These are phyloP conservation scores for Phytophthora colocasiae DNA, from an alignment of 352 stramenopile genomes.

Conservation along the genomic window DNA sequence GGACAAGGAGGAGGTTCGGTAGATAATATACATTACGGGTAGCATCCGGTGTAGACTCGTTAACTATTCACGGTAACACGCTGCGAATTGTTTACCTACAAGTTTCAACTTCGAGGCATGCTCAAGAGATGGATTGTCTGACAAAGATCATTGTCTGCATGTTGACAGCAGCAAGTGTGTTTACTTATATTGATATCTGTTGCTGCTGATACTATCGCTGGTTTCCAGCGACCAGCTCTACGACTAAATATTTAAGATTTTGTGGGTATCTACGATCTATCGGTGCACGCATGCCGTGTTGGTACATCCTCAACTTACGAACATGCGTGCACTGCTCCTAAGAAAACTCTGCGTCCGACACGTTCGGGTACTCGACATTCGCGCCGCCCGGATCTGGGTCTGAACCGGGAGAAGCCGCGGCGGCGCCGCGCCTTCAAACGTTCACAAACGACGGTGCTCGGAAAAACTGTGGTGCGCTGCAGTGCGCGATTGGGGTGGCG, in stretches of 20 bases:
- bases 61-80: too few species aligned
- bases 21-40: slow-evolving; percentile 10
- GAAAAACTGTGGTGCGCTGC: slow-evolving; percentile 32
- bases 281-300: slow-evolving; percentile 8
- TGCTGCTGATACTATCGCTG: slow-evolving; percentile 1
- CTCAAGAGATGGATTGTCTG: too few species aligned
- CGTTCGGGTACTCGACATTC: slow-evolving; percentile 30
- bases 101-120: too few species aligned
- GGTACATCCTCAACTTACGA: background rate
- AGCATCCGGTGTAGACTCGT: too few species aligned
- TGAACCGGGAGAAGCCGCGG: slow-evolving; percentile 28
- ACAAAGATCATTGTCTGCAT: too few species aligned
- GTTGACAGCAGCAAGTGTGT: slow-evolving; percentile 14
- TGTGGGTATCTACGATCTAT: slow-evolving; percentile 31
- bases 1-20: slow-evolving; percentile 79
- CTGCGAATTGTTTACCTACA: too few species aligned
- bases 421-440: slow-evolving; percentile 43
- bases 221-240: slow-evolving; percentile 27
- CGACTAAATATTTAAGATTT: slow-evolving; percentile 34
- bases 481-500: slow-evolving; percentile 23
- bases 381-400: slow-evolving; percentile 34
- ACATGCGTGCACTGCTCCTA: slow-evolving; percentile 9
- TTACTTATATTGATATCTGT: slow-evolving; percentile 26
- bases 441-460: slow-evolving; percentile 44
- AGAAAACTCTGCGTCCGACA: slow-evolving; percentile 32